Evolutionary conservation across 495 filamentous ascomycete genomes (phyloP), one percentile per base, ranked within the genome.

Genomic region (Penicillium pancosmium): DNA sequence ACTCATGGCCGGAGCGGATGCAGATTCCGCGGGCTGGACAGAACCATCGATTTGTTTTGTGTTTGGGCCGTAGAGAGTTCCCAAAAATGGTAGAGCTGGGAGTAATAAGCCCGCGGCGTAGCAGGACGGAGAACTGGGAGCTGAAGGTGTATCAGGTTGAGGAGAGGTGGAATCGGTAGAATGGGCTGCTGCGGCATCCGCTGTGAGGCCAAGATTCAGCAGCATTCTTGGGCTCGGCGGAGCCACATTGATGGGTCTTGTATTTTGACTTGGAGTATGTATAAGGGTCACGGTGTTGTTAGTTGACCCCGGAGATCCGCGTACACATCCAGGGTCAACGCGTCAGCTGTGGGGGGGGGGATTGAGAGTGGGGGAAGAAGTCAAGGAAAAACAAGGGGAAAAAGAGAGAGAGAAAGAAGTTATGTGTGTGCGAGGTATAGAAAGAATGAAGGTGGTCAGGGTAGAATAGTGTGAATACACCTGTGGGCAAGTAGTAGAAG

Each of bases 101-200:
- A 69, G 79, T 48, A 62, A 82, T 68, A 68, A 77, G 55, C 51
- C 67, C 57, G 67, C 72, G 10, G 36, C 10, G 64, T 71, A 75
- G 64, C 65, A 77, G 64, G 54, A 71, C 60, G 63, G 72, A 64
- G 67, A 60, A 54, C 38, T 57, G 18, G 71, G 63, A 16, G 71
- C 54, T 46, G 71, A 65, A 54, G 74, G 67, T 12, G 72, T 57
- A 52, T 76, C 72, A 65, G 78, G 52, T 55, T 75, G 25, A 27
- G 59, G 25, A 33, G 59, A 55, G 50, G 57, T 59, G 43, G 78
- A 80, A 65, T 88, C 85, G 71, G 81, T 80, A 53, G 80, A 76
- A 65, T 87, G 86, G 38, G 79, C 78, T 64, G 80, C 80, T 62
- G 80, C 80, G 53, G 78, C 80, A 67, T 82, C 74, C 63, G 80